These are phyloP conservation scores for Citrullus colocynthis DNA, from an alignment of 306 rosid species.

Conservation along the genomic window DNA sequence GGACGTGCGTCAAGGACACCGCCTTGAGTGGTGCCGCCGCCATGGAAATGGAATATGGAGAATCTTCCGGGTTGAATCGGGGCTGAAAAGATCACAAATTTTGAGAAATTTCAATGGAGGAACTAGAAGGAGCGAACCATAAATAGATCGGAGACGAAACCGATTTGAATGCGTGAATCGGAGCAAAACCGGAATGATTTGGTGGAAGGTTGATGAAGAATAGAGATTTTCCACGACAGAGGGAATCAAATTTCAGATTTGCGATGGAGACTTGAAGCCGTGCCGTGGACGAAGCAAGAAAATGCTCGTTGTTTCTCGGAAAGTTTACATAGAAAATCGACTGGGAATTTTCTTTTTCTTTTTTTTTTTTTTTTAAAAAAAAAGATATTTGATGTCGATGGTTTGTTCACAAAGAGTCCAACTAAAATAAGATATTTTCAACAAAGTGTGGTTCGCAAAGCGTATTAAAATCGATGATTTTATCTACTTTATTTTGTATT, in stretches of 20 bases:
- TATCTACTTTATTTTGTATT: too few relatives aligned
- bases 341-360: too few relatives aligned
- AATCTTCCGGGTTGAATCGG: neutral
- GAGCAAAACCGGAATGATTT: neutral
- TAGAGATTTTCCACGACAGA: neutral
- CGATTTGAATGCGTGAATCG: neutral
- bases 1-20: slow-evolving; percentile 65
- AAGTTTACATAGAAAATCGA: too few relatives aligned
- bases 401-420: too few relatives aligned
- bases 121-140: neutral
- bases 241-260: neutral
- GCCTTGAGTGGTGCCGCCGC: slow-evolving; percentile 39
- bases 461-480: too few relatives aligned
- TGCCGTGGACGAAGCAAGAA: neutral
- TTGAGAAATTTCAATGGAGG: neutral
- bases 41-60: neutral
- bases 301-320: neutral
- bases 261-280: neutral
- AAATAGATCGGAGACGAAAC: neutral
- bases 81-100: too few relatives aligned
- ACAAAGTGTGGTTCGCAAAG: too few relatives aligned
- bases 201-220: neutral
- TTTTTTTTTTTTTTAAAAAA: too few relatives aligned
- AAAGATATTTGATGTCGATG: too few relatives aligned
- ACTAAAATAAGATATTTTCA: too few relatives aligned